phyloP scores from a whole-genome alignment of 306 rosid genomes.

The Luffa aegyptiaca region DNA sequence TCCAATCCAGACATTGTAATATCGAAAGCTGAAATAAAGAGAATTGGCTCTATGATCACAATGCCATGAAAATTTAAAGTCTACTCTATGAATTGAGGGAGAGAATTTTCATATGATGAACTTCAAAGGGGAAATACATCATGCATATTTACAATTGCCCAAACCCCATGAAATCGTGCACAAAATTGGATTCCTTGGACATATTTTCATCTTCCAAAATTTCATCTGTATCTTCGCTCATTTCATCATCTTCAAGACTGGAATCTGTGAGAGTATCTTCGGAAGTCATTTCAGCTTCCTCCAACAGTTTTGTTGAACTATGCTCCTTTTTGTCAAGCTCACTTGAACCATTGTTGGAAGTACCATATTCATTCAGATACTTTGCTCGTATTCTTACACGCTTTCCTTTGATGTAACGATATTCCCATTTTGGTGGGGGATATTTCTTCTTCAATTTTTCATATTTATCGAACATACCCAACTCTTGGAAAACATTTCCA shows the following conservation, averaged over 20 bases:
- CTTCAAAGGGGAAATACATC: background rate
- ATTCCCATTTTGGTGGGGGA: conserved; percentile 71
- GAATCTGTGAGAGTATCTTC: conserved; percentile 1
- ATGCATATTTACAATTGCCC: background rate
- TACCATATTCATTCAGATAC: conserved; percentile 5
- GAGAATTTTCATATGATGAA: background rate
- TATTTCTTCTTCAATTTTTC: conserved; percentile 52
- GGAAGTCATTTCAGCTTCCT: conserved; percentile 25
- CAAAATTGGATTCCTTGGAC: conserved; percentile 13
- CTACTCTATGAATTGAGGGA: background rate
- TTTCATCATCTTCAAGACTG: conserved; percentile 18
- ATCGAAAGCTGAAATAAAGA: background rate
- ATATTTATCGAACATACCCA: conserved; percentile 71
- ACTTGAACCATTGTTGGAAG: conserved; percentile 10
- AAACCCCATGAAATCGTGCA: background rate
- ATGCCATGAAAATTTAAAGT: background rate
- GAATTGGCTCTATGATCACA: background rate
- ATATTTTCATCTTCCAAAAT: conserved; percentile 19
- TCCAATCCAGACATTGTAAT: background rate
- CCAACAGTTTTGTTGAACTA: conserved; percentile 12
- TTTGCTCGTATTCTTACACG: conserved; percentile 46
- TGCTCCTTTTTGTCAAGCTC: conserved; percentile 17
- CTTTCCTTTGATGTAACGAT: conserved; percentile 57
- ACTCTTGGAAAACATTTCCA: conserved; percentile 68
- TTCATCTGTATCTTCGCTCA: background rate